These are phyloP conservation scores for Gossypium arboreum DNA, from an alignment of 345 rosid genomes.

Conservation along the genomic window DNA sequence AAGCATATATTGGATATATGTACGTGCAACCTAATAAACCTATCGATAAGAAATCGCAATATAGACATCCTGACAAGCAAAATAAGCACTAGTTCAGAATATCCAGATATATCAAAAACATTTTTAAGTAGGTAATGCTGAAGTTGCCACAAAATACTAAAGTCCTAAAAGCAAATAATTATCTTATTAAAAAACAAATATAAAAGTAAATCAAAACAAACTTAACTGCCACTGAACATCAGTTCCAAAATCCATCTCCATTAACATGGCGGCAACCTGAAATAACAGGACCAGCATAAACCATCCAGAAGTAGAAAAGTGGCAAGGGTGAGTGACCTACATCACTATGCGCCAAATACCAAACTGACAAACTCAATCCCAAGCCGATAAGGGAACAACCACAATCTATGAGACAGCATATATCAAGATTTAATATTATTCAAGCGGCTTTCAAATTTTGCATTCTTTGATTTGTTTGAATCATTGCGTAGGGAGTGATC, in stretches of 20 bases:
- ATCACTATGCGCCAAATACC: slow-evolving; percentile 32
- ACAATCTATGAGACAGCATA: slow-evolving; percentile 18
- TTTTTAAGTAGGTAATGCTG: slow-evolving; percentile 15
- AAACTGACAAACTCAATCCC: slow-evolving; percentile 28
- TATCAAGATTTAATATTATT: slow-evolving; percentile 33
- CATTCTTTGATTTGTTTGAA: slow-evolving; percentile 39
- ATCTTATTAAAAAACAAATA: slow-evolving; percentile 19
- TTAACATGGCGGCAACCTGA: slow-evolving; percentile 47
- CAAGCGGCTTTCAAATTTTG: slow-evolving; percentile 39
- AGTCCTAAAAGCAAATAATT: slow-evolving; percentile 20
- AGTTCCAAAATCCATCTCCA: slow-evolving; percentile 45
- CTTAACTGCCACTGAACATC: slow-evolving; percentile 58
- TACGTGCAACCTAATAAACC: not conserved
- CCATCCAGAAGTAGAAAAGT: slow-evolving; percentile 37
- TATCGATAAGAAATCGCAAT: not conserved
- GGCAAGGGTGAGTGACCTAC: slow-evolving; percentile 35
- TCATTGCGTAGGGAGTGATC: slow-evolving; percentile 40
- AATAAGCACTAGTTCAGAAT: slow-evolving; percentile 12
- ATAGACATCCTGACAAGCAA: slow-evolving; percentile 5
- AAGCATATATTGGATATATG: not conserved
- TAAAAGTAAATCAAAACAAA: slow-evolving; percentile 37
- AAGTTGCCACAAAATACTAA: slow-evolving; percentile 23
- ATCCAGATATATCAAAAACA: slow-evolving; percentile 16
- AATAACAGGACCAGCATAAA: slow-evolving; percentile 42
- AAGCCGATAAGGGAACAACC: slow-evolving; percentile 19